Evolutionary conservation across 2,329 filamentous ascomycete species (phyloP).

Genomic region (Sporothrix humicola): DNA sequence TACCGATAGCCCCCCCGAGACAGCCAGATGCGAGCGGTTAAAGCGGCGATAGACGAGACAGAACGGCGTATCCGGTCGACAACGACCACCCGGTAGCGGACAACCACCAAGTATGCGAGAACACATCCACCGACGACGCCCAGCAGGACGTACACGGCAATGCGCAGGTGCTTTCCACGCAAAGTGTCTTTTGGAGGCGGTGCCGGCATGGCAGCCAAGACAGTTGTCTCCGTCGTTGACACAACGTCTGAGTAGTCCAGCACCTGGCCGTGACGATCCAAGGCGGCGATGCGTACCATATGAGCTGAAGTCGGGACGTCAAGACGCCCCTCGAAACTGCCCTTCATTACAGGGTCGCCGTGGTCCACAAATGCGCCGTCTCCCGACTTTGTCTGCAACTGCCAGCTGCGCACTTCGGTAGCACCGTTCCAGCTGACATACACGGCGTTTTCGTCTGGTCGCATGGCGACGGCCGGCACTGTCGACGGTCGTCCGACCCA

Average conservation of each 20-base stretch:
- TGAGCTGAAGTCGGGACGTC: background rate
- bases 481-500: constrained; percentile 39
- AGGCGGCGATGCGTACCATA: constrained; percentile 24
- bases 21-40: background rate
- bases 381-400: constrained; percentile 7
- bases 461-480: constrained; percentile 28
- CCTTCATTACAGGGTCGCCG: constrained; percentile 1
- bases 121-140: background rate
- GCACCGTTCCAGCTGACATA: constrained; percentile 47
- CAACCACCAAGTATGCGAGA: background rate
- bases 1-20: constrained; percentile 15
- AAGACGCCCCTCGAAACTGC: constrained; percentile 9
- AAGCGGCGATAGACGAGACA: background rate
- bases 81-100: constrained; percentile 4
- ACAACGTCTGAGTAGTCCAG: constrained; percentile 17
- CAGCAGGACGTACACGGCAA: background rate
- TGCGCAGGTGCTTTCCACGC: background rate
- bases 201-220: constrained; percentile 22
- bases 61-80: background rate
- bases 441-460: constrained; percentile 36
- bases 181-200: constrained; percentile 11
- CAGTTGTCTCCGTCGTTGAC: constrained; percentile 18
- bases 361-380: background rate
- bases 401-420: constrained; percentile 39
- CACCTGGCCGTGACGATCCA: constrained; percentile 11